Percentiles rank a stretch among this genome's conserved stretches.
Evolutionary conservation across 257 asterid genomes (phyloP).

Genomic region (Solanum ossicruentum): DNA sequence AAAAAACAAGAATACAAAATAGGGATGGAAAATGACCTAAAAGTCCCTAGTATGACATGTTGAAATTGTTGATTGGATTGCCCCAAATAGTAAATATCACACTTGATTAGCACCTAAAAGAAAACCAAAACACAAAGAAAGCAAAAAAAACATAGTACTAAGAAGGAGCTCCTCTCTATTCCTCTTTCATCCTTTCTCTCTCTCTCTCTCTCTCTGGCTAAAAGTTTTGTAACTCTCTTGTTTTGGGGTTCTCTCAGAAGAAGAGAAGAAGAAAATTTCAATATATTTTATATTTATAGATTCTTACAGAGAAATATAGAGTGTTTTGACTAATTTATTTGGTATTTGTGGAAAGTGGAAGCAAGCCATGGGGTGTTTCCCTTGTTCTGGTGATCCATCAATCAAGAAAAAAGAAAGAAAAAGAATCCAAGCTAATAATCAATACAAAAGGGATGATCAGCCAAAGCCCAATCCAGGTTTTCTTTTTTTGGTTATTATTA

Average conservation of each 20-base stretch:
- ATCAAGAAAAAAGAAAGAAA: constrained; percentile 18
- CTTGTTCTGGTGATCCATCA: constrained; percentile 48
- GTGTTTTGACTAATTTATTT: neutral
- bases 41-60: neutral
- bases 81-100: neutral
- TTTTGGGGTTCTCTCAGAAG: neutral
- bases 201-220: neutral
- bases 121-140: neutral
- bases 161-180: neutral
- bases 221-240: neutral
- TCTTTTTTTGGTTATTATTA: neutral
- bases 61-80: neutral
- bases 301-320: neutral
- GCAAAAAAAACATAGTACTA: neutral
- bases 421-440: constrained; percentile 8
- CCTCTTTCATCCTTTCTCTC: neutral
- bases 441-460: constrained; percentile 20
- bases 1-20: neutral
- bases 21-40: neutral
- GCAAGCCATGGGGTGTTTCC: constrained; percentile 63
- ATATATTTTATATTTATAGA: neutral
- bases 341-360: neutral
- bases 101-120: neutral
- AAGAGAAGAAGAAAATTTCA: neutral
- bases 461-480: constrained; percentile 22